Base-by-base conservation (phyloP, 192 early-diverging fungal species). In the Irineochytrium annulatum region DNA sequence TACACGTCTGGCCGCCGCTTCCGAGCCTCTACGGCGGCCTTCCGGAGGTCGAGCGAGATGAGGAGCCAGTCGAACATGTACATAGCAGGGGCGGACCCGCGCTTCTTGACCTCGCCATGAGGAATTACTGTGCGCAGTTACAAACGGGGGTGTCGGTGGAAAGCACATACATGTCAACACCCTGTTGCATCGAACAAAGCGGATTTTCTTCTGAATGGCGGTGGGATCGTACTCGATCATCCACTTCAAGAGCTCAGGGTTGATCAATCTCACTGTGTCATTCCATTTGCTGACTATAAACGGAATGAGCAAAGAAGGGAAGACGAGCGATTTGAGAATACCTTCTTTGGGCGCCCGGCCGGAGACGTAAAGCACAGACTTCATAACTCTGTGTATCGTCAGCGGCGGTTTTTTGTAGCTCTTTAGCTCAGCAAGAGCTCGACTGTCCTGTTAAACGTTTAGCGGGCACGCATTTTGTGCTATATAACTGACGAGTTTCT, bases 151-250 rank as follows among this genome's bases (percentile, higher is more conserved):
- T 24, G 52, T 16, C 33, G 20, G 64, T 13, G 11, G 2, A 22
- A 13, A 5, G 24, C 6, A 70, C 63, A 43, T 76, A 82, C 82
- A 39, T 59, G 74, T 75, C 20, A 84, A 37, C 0, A 84, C 68
- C 39, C 55, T 34, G 55, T 80, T 75, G 43, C 77, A 68, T 0
- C 77, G 55, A 28, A 61, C 60, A 58, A 82, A 76, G 20, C 75
- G 59, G 32, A 64, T 63, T 49, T 77, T 77, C 59, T 83, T 85
- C 39, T 83, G 77, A 0, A 75, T 31, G 0, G 74, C 78, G 1
- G 80, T 85, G 28, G 80, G 78, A 43, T 85, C 80, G 65, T 76
- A 85, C 20, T 59, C 62, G 20, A 75, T 57, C 75, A 82, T 78
- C 27, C 58, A 45, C 51, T 79, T 76, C 4, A 80, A 49, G 13